Percentiles rank a stretch among this genome's conserved stretches.
phyloP scores from a whole-genome alignment of 805 yeast species.

The Candida oleophila region DNA sequence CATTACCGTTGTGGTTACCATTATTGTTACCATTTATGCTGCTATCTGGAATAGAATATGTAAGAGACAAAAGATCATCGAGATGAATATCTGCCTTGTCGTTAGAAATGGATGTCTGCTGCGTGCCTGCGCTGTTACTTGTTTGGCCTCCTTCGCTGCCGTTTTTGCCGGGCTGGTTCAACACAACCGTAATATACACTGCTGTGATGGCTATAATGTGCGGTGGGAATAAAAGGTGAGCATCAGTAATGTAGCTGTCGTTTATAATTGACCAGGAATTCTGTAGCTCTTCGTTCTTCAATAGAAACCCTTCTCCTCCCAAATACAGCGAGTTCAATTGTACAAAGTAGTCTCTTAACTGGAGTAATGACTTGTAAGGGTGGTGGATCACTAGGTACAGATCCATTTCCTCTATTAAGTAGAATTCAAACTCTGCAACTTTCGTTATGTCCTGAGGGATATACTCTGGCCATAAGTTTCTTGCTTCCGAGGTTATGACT shows the following conservation, averaged over 20 bases:
- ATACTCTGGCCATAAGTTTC: conserved; percentile 92
- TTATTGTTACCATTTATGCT: background rate
- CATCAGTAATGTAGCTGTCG: conserved; percentile 86
- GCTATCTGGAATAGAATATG: conserved; percentile 7
- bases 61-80: conserved; percentile 35
- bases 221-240: conserved; percentile 82
- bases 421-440: conserved; percentile 94
- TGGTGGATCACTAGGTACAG: conserved; percentile 71
- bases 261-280: conserved; percentile 87
- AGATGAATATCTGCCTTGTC: conserved; percentile 29
- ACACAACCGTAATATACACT: conserved; percentile 71
- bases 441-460: conserved; percentile 89
- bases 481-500: conserved; percentile 76
- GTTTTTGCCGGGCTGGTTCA: conserved; percentile 31
- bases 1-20: conserved; percentile 3
- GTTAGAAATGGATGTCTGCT: conserved; percentile 8
- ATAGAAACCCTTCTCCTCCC: conserved; percentile 21
- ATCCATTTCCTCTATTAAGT: conserved; percentile 83
- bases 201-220: conserved; percentile 83
- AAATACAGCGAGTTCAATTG: conserved; percentile 2
- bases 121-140: conserved; percentile 4
- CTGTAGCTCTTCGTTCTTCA: conserved; percentile 71
- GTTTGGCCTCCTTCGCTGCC: conserved; percentile 9
- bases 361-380: conserved; percentile 65
- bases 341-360: conserved; percentile 46